Evolutionary conservation across 83 land plant genomes (phyloP), one percentile per base, ranked within the genome.

Genomic region (Picea abies): DNA sequence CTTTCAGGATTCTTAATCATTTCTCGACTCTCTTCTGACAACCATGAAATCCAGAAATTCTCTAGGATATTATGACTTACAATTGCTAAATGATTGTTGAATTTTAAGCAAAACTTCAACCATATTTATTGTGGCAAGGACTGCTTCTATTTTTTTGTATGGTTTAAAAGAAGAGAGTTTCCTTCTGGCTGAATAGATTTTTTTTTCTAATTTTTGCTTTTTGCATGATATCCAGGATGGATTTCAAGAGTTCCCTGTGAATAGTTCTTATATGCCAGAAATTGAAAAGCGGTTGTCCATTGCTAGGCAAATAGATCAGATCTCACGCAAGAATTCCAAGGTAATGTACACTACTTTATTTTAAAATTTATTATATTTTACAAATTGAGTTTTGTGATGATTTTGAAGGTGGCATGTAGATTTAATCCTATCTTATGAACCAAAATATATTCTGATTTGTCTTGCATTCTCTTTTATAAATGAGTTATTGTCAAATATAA

Each of bases 181-280:
- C 8, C 49, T 44, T 44, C 8, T 44, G 49, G 49, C 49, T 6
- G 8, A 44, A 8, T 44, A 44, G 6, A 44, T 5, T 44, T 44
- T 44, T 6, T 44, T 44, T 44, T 44, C 49, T 44, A 44, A 44
- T 44, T 6, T 44, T 44, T 44, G 49, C 49, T 6, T 44, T 44
- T 44, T 63, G 66, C 66, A 63, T 63, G 66, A 63, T 22, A 63
- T 79, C 88, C 90, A 91, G 89, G 94, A 93, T 68, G 91, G 90
- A 76, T 82, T 96, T 49, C 84, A 71, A 67, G 79, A 76, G 19
- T 98, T 98, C 86, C 99, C 98, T 81, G 64, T 96, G 22, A 90
- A 98, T 79, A 68, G 72, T 37, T 81, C 93, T n/a, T 98, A 96
- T 80, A 84, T 98, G 90, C 96, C 94, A 78, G 97, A 94, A 86